Evolutionary conservation across 352 stramenopile genomes (phyloP).

Genomic region (Pythium insidiosum): DNA sequence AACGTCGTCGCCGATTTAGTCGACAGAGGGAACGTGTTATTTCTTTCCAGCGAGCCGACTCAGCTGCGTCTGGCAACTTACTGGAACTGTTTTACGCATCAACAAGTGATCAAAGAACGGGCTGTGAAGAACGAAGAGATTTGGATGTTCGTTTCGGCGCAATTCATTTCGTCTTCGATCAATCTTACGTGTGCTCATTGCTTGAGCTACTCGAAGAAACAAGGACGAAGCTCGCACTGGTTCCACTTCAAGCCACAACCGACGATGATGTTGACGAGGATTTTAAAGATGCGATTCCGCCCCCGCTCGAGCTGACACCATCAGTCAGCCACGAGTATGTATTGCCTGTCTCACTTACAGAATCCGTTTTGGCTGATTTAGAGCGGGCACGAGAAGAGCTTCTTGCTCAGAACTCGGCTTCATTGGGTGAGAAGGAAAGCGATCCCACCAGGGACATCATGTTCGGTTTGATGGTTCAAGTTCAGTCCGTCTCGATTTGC

Average conservation of each 20-base stretch:
- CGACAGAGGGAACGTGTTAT: constrained; percentile 60
- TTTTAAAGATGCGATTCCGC: constrained; percentile 23
- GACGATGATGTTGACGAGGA: constrained; percentile 21
- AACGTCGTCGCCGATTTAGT: constrained; percentile 19
- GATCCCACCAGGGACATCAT: too few species aligned
- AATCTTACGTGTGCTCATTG: constrained; percentile 75
- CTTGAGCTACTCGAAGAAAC: constrained; percentile 70
- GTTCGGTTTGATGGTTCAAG: too few species aligned
- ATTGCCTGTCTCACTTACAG: constrained; percentile 61
- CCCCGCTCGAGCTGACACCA: constrained; percentile 50
- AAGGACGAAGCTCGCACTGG: constrained; percentile 31
- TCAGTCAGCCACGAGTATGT: constrained; percentile 63
- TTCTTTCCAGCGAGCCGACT: constrained; percentile 32
- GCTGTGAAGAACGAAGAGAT: constrained; percentile 39
- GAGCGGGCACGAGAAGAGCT: constrained; percentile 65
- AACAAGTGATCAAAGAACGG: constrained; percentile 48
- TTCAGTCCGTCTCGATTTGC: constrained; percentile 75
- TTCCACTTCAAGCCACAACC: constrained; percentile 12
- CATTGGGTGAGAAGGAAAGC: background rate
- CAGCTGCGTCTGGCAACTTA: constrained; percentile 33
- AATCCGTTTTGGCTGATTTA: constrained; percentile 75
- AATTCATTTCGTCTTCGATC: constrained; percentile 80
- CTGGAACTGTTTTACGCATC: constrained; percentile 57
- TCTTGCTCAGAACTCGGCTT: constrained; percentile 20
- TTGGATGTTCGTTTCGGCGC: constrained; percentile 68